A percentile compares a stretch with the other conserved stretches of the same genome.
These are phyloP conservation scores for Boeremia exigua DNA, from an alignment of 2,329 filamentous ascomycete genomes.

Conservation along the genomic window DNA sequence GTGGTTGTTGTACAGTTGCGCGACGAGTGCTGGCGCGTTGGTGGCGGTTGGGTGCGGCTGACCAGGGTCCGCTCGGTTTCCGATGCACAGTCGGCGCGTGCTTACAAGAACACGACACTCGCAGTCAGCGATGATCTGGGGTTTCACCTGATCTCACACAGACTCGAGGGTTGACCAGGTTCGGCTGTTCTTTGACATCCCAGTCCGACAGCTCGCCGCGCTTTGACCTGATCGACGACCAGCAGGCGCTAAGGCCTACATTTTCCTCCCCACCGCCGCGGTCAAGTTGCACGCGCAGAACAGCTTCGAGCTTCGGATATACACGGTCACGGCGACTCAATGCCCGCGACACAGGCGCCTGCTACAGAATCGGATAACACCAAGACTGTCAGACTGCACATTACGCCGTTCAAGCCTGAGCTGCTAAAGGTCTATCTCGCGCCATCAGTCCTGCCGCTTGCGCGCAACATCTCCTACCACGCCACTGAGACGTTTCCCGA, in stretches of 20 bases:
- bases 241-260: conserved; percentile 38
- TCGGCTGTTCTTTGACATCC: background rate
- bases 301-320: conserved; percentile 1
- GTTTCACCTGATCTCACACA: background rate
- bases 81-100: background rate
- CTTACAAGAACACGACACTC: conserved; percentile 1
- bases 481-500: conserved; percentile 86
- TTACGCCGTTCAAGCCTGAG: conserved; percentile 80
- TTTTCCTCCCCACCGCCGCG: conserved; percentile 39
- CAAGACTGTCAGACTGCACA: conserved; percentile 71
- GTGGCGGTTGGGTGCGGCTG: conserved; percentile 5
- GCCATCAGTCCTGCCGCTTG: conserved; percentile 67
- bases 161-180: conserved; percentile 5
- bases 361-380: conserved; percentile 26
- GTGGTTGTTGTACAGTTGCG: conserved; percentile 24
- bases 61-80: conserved; percentile 5
- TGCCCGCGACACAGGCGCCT: conserved; percentile 42
- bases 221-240: conserved; percentile 14
- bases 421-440: conserved; percentile 77
- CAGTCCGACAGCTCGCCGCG: conserved; percentile 1
- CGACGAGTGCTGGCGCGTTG: conserved; percentile 1
- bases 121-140: background rate
- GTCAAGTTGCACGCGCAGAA: conserved; percentile 10
- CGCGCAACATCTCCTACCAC: conserved; percentile 88
- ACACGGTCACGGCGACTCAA: conserved; percentile 33